Base-by-base conservation (phyloP, 2,329 filamentous ascomycete species). In the Colletotrichum spinosum region DNA sequence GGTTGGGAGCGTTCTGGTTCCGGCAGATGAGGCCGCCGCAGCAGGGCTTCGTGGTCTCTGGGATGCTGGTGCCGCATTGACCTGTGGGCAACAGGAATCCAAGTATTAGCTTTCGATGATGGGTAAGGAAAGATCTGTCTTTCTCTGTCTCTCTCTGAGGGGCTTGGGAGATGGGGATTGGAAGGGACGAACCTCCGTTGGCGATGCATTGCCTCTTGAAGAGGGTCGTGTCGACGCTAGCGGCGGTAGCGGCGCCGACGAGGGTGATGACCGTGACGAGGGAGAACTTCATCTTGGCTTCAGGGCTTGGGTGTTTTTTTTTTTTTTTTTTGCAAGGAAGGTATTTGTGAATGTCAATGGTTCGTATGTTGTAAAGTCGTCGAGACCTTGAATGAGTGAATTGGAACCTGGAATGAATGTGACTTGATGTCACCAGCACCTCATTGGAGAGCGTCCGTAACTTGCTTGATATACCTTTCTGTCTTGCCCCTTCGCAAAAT, bases 171-270 rank as follows among this genome's bases (percentile, higher is more conserved):
- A 17, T 17, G 17, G 17, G 17, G 17, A 17, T 12, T 37, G 53
- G 25, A n/a, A 3, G 6, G 2, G 11, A 49, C 60, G 12, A 9
- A 64, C 60, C 37, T 64, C 60, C 55, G 1, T 34, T 17, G 7
- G 25, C 37, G 37, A 60, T 50, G 60, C 60, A 64, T 13, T 64
- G 49, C 45, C 55, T 54, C 55, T 60, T 59, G 55, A 64, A 12
- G 11, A 54, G 60, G 25, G 55, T 44, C 25, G 37, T 33, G 37
- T 60, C 60, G 60, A 64, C 55, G 49, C 60, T 64, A 42, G 60
- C 49, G 13, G 60, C 60, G 37, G 60, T 59, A 4, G 42, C 60
- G 25, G 15, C 60, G 37, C 60, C 49, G 38, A 50, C 34, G 49
- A 64, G 4, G 12, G 49, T 38, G 38, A 64, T 8, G 42, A 64